Conservation (phyloP, 2,329 filamentous ascomycete species). For the Verticillium tricorpus region DNA sequence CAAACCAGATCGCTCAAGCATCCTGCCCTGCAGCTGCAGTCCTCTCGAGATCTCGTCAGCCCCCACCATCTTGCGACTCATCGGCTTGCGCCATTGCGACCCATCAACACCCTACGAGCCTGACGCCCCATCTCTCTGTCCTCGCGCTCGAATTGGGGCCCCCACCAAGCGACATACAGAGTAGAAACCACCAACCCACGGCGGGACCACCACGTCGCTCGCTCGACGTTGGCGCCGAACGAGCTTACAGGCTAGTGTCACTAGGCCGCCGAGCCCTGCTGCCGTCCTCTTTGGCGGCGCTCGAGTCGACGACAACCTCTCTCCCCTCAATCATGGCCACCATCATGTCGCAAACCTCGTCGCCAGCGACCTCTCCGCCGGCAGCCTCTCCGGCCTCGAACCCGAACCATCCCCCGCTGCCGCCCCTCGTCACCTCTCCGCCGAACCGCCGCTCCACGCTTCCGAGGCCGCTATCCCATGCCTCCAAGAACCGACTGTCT, state of each 20-base stretch:
- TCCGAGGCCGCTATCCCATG: slow-evolving; percentile 68
- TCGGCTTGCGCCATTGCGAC: neutral
- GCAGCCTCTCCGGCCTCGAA: slow-evolving; percentile 39
- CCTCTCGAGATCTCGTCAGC: neutral
- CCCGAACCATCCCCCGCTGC: slow-evolving; percentile 49
- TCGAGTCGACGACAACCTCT: slow-evolving; percentile 14
- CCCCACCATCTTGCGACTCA: neutral
- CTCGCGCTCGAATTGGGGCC: neutral
- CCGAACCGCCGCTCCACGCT: slow-evolving; percentile 54
- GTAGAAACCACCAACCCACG: neutral
- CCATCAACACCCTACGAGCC: neutral
- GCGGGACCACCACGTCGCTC: neutral
- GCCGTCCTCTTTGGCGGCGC: slow-evolving; percentile 22
- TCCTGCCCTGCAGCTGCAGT: neutral
- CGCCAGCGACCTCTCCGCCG: slow-evolving; percentile 49
- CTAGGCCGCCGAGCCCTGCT: neutral
- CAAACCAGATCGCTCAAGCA: neutral
- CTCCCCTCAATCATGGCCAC: slow-evolving; percentile 36
- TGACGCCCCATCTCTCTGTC: neutral
- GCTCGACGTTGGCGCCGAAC: neutral
- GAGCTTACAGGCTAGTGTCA: neutral
- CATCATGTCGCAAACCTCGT: slow-evolving; percentile 54
- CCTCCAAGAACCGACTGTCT: slow-evolving; percentile 75
- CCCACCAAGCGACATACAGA: neutral
- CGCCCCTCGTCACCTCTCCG: slow-evolving; percentile 54